Evolutionary conservation across 176 grass and related monocot species (phyloP).

Genomic region (Bromus sterilis): DNA sequence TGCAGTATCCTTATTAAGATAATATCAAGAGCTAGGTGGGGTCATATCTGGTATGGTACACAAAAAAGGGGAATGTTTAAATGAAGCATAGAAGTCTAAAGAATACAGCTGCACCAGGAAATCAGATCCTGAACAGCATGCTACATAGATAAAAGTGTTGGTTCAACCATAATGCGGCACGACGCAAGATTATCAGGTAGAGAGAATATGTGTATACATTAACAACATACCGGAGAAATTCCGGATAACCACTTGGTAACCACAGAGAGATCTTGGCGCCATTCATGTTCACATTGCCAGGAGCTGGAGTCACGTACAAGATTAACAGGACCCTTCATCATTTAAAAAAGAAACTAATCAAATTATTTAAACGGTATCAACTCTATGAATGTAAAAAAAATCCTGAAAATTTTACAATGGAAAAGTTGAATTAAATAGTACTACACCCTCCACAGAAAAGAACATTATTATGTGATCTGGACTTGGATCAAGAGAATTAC

Average conservation of each 20-base stretch:
- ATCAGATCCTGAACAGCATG: background rate
- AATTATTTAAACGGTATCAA: background rate
- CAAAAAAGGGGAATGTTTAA: background rate
- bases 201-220: background rate
- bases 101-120: background rate
- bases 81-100: background rate
- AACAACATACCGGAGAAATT: slow-evolving; percentile 53
- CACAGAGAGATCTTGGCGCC: slow-evolving; percentile 96
- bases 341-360: background rate
- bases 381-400: background rate
- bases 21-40: background rate
- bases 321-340: slow-evolving; percentile 82
- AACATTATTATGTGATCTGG: background rate
- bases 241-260: slow-evolving; percentile 97
- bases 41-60: background rate
- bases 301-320: slow-evolving; percentile 81
- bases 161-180: background rate
- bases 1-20: background rate
- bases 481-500: slow-evolving; percentile 14
- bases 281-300: slow-evolving; percentile 90
- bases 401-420: background rate
- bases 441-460: background rate
- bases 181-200: background rate
- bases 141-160: background rate
- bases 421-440: background rate